Percentiles rank a stretch among this genome's conserved stretches.
These are phyloP conservation scores for Kwoniella shivajii DNA, from an alignment of 1,284 basidiomycete genomes.

Conservation along the genomic window DNA sequence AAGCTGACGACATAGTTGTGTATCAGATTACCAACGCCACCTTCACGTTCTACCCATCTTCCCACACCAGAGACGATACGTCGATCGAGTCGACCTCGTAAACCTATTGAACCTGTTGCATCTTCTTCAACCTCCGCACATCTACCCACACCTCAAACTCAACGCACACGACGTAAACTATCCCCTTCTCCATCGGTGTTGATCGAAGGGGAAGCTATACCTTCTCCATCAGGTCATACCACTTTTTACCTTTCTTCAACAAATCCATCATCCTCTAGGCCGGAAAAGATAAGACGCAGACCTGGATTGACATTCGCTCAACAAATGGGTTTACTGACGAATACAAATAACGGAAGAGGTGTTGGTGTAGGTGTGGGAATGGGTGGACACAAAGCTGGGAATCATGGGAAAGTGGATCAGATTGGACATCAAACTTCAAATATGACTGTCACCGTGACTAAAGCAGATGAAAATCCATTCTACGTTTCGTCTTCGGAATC, in stretches of 20 bases:
- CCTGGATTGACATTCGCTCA: conserved; percentile 49
- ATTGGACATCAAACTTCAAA: conserved; percentile 8
- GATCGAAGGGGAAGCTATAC: conserved; percentile 7
- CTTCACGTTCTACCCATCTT: conserved; percentile 28
- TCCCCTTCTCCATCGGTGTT: background rate
- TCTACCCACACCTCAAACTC: conserved; percentile 62
- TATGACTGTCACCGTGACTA: background rate
- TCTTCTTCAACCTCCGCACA: conserved; percentile 46
- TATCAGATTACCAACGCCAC: conserved; percentile 32
- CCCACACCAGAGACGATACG: conserved; percentile 47
- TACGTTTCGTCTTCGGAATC: conserved; percentile 7
- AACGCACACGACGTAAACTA: conserved; percentile 49
- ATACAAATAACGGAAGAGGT: conserved; percentile 28
- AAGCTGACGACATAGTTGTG: conserved; percentile 2
- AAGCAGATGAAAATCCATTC: conserved; percentile 38
- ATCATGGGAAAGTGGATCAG: conserved; percentile 36
- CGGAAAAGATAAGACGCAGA: conserved; percentile 29
- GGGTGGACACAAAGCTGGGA: conserved; percentile 31
- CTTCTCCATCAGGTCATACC: conserved; percentile 42
- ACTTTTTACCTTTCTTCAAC: conserved; percentile 40
- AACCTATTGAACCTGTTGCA: conserved; percentile 17
- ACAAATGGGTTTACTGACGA: conserved; percentile 45
- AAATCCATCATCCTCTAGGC: conserved; percentile 4
- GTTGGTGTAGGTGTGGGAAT: conserved; percentile 47
- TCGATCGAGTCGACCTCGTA: conserved; percentile 22